Evolutionary conservation across 108 stramenopile species (phyloP).

Genomic region (Epithemia pelagica): DNA sequence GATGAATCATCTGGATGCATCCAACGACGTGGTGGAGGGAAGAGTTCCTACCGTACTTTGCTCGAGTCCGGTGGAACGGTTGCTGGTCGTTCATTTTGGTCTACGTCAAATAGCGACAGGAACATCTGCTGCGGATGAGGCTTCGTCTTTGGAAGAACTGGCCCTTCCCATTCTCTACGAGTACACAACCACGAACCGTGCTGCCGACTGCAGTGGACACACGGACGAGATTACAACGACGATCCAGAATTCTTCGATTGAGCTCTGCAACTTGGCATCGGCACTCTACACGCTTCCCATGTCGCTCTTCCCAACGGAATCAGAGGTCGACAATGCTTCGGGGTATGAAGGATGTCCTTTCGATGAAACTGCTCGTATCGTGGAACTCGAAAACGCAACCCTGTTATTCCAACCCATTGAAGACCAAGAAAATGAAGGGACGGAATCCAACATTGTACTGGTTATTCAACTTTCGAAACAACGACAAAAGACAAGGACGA

Average conservation of each 20-base stretch:
- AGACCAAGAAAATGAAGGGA: background rate
- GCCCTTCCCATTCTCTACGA: background rate
- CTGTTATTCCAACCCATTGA: background rate
- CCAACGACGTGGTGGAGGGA: too few species aligned
- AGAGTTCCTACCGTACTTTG: too few species aligned
- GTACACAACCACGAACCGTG: background rate
- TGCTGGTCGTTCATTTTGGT: background rate
- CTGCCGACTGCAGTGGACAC: background rate
- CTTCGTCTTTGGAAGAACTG: background rate
- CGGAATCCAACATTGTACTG: background rate
- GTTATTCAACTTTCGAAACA: background rate
- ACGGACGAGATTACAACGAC: background rate
- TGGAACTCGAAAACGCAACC: background rate
- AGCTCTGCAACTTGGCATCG: conserved; percentile 1
- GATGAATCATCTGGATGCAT: too few species aligned
- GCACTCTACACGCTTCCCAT: background rate
- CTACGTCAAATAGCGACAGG: background rate
- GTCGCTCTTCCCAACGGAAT: background rate
- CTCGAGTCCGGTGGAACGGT: background rate
- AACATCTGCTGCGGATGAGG: background rate
- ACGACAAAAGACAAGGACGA: background rate
- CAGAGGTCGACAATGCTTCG: background rate
- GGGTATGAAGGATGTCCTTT: background rate
- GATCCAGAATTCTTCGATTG: background rate
- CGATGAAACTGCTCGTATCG: background rate